phyloP scores from a whole-genome alignment of 495 filamentous ascomycete species.

The Poronia punctata region DNA sequence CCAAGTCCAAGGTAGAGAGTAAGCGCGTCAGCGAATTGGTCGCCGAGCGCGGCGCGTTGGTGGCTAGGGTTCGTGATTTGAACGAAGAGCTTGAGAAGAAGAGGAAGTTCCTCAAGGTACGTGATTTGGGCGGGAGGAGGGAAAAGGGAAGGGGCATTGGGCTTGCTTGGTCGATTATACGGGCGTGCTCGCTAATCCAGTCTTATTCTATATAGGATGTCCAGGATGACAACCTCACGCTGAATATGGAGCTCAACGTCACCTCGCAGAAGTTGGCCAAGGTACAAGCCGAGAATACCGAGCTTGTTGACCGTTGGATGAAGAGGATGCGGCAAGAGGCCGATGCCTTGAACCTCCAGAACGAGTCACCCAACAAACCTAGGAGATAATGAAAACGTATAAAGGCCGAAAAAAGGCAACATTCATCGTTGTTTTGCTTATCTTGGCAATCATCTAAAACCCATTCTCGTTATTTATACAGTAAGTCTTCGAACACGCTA shows the following conservation, averaged over 20 bases:
- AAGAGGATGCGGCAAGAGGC: constrained; percentile 75
- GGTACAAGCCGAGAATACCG: constrained; percentile 75
- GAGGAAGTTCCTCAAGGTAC: constrained; percentile 68
- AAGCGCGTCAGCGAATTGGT: constrained; percentile 55
- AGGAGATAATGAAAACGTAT: constrained; percentile 6
- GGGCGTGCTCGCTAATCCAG: neutral
- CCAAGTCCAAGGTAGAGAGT: constrained; percentile 46
- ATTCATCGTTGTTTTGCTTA: constrained; percentile 14
- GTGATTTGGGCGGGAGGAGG: constrained; percentile 7
- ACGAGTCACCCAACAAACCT: constrained; percentile 25
- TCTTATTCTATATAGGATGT: constrained; percentile 48
- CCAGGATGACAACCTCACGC: constrained; percentile 81
- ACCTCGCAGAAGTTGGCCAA: constrained; percentile 62
- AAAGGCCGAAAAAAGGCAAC: constrained; percentile 4
- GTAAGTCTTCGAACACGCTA: constrained; percentile 6
- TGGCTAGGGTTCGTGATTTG: constrained; percentile 62
- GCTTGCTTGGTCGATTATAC: neutral
- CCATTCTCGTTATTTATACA: constrained; percentile 6
- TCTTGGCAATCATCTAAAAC: constrained; percentile 12
- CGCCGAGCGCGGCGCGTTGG: constrained; percentile 53
- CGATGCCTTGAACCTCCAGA: constrained; percentile 72
- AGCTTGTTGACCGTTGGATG: constrained; percentile 89
- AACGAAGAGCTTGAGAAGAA: constrained; percentile 83
- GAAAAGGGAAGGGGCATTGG: constrained; percentile 8
- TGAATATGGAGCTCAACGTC: constrained; percentile 84